These are phyloP conservation scores for Fraxinus ornus DNA, from an alignment of 305 asterid species.

Conservation along the genomic window DNA sequence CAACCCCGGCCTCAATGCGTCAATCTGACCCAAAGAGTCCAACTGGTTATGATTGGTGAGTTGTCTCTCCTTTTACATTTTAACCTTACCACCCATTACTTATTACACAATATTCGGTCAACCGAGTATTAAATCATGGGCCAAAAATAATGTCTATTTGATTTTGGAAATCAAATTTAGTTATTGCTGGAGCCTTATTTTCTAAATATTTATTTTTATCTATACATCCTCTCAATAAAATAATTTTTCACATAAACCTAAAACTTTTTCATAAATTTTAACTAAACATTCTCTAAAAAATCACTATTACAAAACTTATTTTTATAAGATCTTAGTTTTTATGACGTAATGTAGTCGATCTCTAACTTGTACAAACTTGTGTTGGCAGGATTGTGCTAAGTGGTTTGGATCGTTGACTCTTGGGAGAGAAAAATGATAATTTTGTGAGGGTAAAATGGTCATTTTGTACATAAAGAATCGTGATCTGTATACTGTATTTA, in stretches of 20 bases:
- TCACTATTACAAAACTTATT: too few species aligned
- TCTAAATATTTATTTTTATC: too few species aligned
- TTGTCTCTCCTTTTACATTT: background rate
- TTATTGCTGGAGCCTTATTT: too few species aligned
- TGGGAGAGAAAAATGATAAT: conserved; percentile 19
- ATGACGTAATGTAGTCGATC: background rate
- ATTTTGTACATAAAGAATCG: conserved; percentile 12
- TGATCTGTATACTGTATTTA: background rate
- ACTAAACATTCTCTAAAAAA: too few species aligned
- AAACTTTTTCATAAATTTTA: too few species aligned
- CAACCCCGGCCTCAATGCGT: conserved; percentile 25
- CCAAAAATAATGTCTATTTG: background rate
- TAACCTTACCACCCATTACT: background rate
- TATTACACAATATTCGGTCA: background rate
- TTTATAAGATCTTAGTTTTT: too few species aligned
- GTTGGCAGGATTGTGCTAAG: conserved; percentile 51
- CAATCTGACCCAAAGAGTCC: conserved; percentile 36
- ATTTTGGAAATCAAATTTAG: too few species aligned
- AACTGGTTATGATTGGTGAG: conserved; percentile 59
- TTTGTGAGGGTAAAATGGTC: background rate
- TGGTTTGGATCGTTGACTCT: too few species aligned
- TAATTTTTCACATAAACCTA: too few species aligned
- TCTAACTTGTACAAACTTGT: background rate
- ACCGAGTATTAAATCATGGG: background rate
- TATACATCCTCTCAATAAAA: too few species aligned